phyloP scores from a whole-genome alignment of 805 yeast species.

The Saccharomycopsis synnaedendra region DNA sequence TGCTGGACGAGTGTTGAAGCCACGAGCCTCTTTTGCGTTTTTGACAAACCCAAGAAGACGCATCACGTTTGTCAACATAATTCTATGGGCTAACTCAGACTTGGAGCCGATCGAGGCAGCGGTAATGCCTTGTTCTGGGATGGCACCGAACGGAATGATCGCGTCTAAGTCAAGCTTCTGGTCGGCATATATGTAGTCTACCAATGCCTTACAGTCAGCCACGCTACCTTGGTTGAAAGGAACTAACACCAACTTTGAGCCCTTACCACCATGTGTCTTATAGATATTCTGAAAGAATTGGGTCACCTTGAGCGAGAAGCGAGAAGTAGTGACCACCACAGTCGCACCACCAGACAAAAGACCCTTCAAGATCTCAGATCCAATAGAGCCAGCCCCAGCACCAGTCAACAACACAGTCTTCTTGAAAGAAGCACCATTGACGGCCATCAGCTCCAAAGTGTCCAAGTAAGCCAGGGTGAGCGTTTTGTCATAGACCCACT shows the following conservation, averaged over 20 bases:
- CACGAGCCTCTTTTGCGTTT: conserved; percentile 63
- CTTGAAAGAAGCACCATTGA: conserved; percentile 85
- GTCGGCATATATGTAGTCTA: conserved; percentile 76
- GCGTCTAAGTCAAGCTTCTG: conserved; percentile 84
- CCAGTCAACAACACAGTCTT: conserved; percentile 91
- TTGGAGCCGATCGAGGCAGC: conserved; percentile 85
- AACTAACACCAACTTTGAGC: conserved; percentile 86
- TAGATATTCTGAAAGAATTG: conserved; percentile 93
- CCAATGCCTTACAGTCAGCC: conserved; percentile 80
- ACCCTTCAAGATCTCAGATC: conserved; percentile 94
- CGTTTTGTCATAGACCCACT: conserved; percentile 76
- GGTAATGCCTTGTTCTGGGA: conserved; percentile 97
- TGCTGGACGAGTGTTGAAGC: conserved; percentile 92
- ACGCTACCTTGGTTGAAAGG: conserved; percentile 98
- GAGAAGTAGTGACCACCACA: conserved; percentile 91
- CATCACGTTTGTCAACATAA: conserved; percentile 92
- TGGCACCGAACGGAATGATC: conserved; percentile 96
- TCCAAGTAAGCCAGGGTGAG: conserved; percentile 73
- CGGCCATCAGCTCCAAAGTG: conserved; percentile 88
- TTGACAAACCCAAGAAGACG: conserved; percentile 89
- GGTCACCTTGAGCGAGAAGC: conserved; percentile 88
- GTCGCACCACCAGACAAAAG: conserved; percentile 95
- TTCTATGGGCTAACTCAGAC: conserved; percentile 96
- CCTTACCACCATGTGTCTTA: conserved; percentile 85
- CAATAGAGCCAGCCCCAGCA: conserved; percentile 98